Conservation (phyloP, 129 eudicot species). For the Ambrosia artemisiifolia region DNA sequence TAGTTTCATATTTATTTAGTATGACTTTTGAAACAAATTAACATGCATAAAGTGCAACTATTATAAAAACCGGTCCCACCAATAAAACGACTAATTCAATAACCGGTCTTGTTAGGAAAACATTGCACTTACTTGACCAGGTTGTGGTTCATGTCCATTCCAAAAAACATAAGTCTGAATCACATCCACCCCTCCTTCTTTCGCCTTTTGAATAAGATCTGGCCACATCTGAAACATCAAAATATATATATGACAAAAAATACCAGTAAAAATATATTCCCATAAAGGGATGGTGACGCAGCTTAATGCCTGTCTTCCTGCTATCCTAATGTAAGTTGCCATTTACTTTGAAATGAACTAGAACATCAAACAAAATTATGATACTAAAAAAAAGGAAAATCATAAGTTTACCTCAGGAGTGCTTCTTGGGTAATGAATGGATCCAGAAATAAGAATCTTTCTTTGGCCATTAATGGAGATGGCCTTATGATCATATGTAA, state of each 20-base stretch:
- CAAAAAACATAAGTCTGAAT: slow-evolving; percentile 98
- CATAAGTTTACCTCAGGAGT: slow-evolving; percentile 81
- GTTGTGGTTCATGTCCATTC: slow-evolving; percentile 99
- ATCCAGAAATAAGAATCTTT: slow-evolving; percentile 92
- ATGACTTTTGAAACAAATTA: too few relatives aligned
- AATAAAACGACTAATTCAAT: neutral
- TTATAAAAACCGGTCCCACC: too few relatives aligned
- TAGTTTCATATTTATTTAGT: too few relatives aligned
- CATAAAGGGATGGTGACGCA: neutral
- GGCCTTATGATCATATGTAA: slow-evolving; percentile 82
- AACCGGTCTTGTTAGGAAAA: too few relatives aligned
- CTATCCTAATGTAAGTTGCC: too few relatives aligned
- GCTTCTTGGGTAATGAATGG: slow-evolving; percentile 99
- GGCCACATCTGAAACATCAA: slow-evolving; percentile 89
- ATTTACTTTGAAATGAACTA: too few relatives aligned
- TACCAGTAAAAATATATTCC: neutral
- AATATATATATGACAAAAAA: neutral
- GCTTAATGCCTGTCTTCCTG: too few relatives aligned
- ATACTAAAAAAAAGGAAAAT: slow-evolving; percentile 29
- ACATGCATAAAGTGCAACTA: neutral
- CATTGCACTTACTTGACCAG: slow-evolving; percentile 63
- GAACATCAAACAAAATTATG: too few relatives aligned
- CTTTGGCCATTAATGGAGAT: slow-evolving; percentile 80
- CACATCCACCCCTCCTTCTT: slow-evolving; percentile 98
- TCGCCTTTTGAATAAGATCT: slow-evolving; percentile 96